Base-by-base conservation (phyloP, 345 rosid species). In the Erucastrum elatum region DNA sequence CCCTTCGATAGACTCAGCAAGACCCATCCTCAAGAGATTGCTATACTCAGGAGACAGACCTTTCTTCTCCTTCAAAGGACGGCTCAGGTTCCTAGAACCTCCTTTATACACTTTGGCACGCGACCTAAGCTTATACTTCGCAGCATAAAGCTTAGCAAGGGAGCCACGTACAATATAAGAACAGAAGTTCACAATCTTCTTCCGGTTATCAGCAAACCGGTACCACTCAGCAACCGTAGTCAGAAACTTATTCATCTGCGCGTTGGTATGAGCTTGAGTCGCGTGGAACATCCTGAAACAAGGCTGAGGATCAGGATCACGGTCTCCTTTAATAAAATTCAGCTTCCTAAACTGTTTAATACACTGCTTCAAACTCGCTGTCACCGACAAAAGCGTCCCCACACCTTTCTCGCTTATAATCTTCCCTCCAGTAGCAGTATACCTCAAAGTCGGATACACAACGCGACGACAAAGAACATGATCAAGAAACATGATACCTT, bases 271-370 rank as follows among this genome's bases (percentile, higher is more conserved):
- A 85, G 98, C 89, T 84, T 94, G 98, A 64, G 94, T 88, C 7
- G 98, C 98, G 71, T 94, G 98, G 76, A 94, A 92, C 98, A 92
- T 94, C 81, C 98, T 85, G 82, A 94, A 94, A 86, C 98, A 94
- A 46, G 98, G 98, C 63, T 94, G 98, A 0, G 98, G 98, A 77
- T 94, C 98, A 7, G 98, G 98, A 82, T 94, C 98, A n/a, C 95
- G 82, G 72, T 94, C 98, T 67, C 98, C 98, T 75, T 94, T 92
- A 21, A 94, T 84, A 79, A 94, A 92, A 59, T 71, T 82, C 79
- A 94, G 70, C 85, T 92, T 94, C 81, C 98, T 84, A 73, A 94
- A 94, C 82, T 94, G 98, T 82, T 88, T 90, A 75, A 92, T 93
- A 81, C 98, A 90, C 79, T 94, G 96, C 75, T 94, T 94, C 87